Conservation (phyloP, 2,329 filamentous ascomycete genomes). For the Pseudogymnoascus sp. region DNA sequence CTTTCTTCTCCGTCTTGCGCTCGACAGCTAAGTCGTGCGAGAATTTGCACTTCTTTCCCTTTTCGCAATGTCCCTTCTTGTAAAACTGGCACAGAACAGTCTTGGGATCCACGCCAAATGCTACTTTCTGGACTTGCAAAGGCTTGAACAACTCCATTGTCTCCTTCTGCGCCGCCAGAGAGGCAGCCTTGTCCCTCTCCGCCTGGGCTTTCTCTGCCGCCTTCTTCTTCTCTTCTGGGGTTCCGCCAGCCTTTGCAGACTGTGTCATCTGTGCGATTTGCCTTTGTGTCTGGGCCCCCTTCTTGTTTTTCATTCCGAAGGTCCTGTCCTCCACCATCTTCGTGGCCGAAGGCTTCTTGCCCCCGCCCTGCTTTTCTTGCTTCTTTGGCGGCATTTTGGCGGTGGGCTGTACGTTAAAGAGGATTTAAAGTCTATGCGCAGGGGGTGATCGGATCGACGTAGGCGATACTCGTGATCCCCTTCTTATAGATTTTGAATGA, state of each 20-base stretch:
- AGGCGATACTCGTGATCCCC: constrained; percentile 5
- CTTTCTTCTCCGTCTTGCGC: constrained; percentile 86
- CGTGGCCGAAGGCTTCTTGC: constrained; percentile 47
- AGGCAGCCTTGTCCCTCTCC: constrained; percentile 84
- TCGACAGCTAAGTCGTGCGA: constrained; percentile 84
- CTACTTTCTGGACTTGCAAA: constrained; percentile 92
- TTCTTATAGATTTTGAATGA: constrained; percentile 8
- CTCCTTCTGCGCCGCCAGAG: constrained; percentile 76
- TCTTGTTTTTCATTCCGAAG: constrained; percentile 99
- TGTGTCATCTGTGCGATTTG: constrained; percentile 77
- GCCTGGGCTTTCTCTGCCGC: constrained; percentile 58
- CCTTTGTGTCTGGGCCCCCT: constrained; percentile 82
- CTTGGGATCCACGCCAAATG: constrained; percentile 96
- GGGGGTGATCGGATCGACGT: neutral
- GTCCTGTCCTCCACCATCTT: constrained; percentile 78
- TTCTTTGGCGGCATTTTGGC: constrained; percentile 68
- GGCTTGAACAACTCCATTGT: constrained; percentile 76
- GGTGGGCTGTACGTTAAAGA: constrained; percentile 12
- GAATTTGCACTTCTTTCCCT: constrained; percentile 97
- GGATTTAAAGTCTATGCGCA: neutral
- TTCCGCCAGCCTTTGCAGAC: constrained; percentile 65
- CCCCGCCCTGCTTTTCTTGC: constrained; percentile 39
- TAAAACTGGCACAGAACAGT: constrained; percentile 93
- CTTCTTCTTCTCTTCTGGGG: constrained; percentile 80
- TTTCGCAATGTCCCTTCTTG: constrained; percentile 96